Evolutionary conservation across 225 moss, liverwort and hornwort species (phyloP).

Genomic region (Polytrichum commune): DNA sequence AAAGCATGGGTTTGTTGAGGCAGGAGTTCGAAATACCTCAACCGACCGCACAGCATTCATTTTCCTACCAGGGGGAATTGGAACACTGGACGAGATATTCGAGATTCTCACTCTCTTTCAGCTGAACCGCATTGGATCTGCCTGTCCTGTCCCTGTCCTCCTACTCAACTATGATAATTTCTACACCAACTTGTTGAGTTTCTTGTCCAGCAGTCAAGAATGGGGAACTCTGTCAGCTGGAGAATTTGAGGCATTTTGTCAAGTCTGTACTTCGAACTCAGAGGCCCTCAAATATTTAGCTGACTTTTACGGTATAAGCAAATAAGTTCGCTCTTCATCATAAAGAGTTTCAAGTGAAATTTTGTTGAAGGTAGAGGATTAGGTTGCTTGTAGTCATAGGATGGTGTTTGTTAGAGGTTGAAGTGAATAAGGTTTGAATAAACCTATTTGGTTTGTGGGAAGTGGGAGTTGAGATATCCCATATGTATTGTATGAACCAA

Average conservation of each 20-base stretch:
- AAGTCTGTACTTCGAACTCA: constrained; percentile 26
- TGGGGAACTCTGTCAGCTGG: constrained; percentile 30
- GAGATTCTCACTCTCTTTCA: constrained; percentile 40
- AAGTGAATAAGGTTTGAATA: too few species aligned
- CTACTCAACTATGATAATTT: constrained; percentile 46
- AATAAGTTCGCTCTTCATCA: constrained; percentile 12
- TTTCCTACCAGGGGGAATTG: constrained; percentile 44
- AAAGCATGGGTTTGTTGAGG: constrained; percentile 52
- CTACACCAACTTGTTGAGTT: constrained; percentile 30
- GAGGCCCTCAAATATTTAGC: constrained; percentile 40
- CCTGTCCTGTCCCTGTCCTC: constrained; percentile 35
- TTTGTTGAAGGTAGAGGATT: too few species aligned
- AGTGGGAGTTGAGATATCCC: too few species aligned
- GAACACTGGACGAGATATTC: constrained; percentile 42
- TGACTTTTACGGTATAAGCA: constrained; percentile 33
- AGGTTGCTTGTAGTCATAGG: too few species aligned
- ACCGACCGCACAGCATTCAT: constrained; percentile 40
- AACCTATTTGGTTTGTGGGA: too few species aligned
- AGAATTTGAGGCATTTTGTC: constrained; percentile 36
- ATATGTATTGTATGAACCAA: too few species aligned
- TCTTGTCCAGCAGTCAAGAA: constrained; percentile 24
- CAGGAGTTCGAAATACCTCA: constrained; percentile 25
- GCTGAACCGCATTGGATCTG: constrained; percentile 39
- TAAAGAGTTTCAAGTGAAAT: not conserved
- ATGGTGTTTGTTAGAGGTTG: too few species aligned